Evolutionary conservation across 805 yeast species (phyloP).

Genomic region (Spencermartinsiella europaea): DNA sequence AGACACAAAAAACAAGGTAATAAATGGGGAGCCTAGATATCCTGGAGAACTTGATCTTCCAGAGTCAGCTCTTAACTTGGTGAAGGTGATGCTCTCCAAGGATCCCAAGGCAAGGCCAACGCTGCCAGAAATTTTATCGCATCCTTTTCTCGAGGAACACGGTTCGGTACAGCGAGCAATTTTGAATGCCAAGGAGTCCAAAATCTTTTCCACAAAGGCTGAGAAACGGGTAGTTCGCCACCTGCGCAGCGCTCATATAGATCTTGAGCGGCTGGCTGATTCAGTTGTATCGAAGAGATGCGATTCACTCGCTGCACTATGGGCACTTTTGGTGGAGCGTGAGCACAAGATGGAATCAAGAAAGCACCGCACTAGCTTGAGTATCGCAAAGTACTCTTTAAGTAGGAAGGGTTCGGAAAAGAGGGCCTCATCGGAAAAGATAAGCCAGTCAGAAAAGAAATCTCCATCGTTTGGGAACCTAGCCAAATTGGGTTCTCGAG

Average conservation of each 20-base stretch:
- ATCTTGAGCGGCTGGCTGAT: slow-evolving; percentile 52
- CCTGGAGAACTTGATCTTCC: slow-evolving; percentile 34
- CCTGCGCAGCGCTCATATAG: slow-evolving; percentile 57
- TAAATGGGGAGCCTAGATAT: slow-evolving; percentile 60
- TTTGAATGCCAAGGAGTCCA: slow-evolving; percentile 31
- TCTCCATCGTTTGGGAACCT: background rate
- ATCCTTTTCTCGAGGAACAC: slow-evolving; percentile 46
- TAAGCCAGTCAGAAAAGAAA: background rate
- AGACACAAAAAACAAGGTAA: slow-evolving; percentile 53
- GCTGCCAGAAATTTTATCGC: slow-evolving; percentile 44
- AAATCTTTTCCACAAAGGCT: slow-evolving; percentile 52
- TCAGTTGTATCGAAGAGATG: slow-evolving; percentile 56
- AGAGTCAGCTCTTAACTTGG: slow-evolving; percentile 44
- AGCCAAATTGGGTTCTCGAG: background rate
- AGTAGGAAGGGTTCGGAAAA: slow-evolving; percentile 3
- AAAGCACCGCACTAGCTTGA: slow-evolving; percentile 12
- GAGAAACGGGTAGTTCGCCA: slow-evolving; percentile 60
- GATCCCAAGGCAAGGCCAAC: slow-evolving; percentile 61
- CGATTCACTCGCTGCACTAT: slow-evolving; percentile 69
- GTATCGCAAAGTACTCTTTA: slow-evolving; percentile 12
- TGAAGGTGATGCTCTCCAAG: slow-evolving; percentile 55
- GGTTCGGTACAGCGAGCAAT: slow-evolving; percentile 40
- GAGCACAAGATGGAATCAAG: slow-evolving; percentile 30
- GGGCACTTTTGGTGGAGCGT: slow-evolving; percentile 60
- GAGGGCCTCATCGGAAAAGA: background rate